Evolutionary conservation across 192 early-diverging fungal genomes (phyloP).

Genomic region (Spizellomyces punctatus): DNA sequence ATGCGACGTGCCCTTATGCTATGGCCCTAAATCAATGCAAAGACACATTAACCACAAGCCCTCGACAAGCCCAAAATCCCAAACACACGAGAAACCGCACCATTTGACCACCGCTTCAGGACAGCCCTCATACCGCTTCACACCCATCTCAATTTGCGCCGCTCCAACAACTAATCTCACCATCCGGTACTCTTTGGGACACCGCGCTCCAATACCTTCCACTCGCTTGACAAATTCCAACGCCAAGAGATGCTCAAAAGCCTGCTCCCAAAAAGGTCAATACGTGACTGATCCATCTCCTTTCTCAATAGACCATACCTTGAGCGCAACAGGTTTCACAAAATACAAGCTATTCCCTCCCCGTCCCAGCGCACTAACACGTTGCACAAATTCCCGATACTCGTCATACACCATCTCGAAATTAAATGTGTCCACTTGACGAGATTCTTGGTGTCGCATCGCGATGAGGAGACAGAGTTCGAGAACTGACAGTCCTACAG

Average conservation of each 20-base stretch:
- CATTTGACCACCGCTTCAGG: conserved; percentile 7
- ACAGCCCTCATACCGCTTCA: conserved; percentile 20
- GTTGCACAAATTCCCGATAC: conserved; percentile 76
- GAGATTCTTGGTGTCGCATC: conserved; percentile 71
- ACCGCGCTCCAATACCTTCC: conserved; percentile 51
- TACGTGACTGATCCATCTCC: too few relatives aligned
- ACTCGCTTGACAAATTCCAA: conserved; percentile 69
- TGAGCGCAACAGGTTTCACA: conserved; percentile 82
- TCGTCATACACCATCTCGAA: conserved; percentile 96
- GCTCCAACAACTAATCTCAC: conserved; percentile 50
- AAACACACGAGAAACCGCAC: background rate
- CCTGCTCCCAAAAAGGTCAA: conserved; percentile 39
- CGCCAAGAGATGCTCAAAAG: conserved; percentile 76
- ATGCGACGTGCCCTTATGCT: too few relatives aligned
- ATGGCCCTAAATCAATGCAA: too few relatives aligned
- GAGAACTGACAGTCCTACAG: conserved; percentile 71
- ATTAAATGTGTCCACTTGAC: conserved; percentile 74
- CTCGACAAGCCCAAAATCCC: too few relatives aligned
- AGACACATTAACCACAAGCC: too few relatives aligned
- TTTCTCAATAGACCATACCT: too few relatives aligned
- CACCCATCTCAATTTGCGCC: conserved; percentile 28
- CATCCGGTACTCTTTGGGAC: conserved; percentile 89
- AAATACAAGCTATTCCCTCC: conserved; percentile 60
- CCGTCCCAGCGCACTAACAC: conserved; percentile 14
- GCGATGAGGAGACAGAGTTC: conserved; percentile 80